Evolutionary conservation across 257 asterid genomes (phyloP).

Genomic region (Penstemon davidsonii): DNA sequence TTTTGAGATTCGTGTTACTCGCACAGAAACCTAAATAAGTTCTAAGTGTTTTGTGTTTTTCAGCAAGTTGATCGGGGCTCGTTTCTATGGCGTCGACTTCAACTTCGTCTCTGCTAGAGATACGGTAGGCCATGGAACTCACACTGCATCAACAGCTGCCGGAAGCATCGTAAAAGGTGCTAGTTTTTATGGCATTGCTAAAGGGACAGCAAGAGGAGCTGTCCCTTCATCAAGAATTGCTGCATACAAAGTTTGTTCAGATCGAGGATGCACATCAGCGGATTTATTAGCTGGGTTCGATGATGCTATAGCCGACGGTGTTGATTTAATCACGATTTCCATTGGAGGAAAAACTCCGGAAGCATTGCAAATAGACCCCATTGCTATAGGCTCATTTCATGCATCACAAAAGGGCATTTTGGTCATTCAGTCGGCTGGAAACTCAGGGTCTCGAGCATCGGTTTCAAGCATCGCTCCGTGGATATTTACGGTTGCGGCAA

Average conservation of each 20-base stretch:
- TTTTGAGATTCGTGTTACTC: too few species aligned
- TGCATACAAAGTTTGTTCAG: constrained; percentile 26
- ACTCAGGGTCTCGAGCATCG: background rate
- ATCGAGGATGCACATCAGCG: background rate
- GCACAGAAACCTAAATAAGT: too few species aligned
- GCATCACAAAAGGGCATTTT: constrained; percentile 34
- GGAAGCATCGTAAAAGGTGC: constrained; percentile 27
- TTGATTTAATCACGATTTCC: constrained; percentile 40
- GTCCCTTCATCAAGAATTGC: constrained; percentile 41
- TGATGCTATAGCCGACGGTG: constrained; percentile 56
- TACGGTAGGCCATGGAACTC: constrained; percentile 35
- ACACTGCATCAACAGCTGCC: constrained; percentile 44
- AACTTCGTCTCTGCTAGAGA: constrained; percentile 18
- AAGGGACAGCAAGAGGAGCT: constrained; percentile 38
- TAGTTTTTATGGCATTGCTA: constrained; percentile 31
- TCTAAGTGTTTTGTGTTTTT: background rate
- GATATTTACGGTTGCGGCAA: constrained; percentile 35
- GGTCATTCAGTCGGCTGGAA: constrained; percentile 30
- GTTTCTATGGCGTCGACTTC: constrained; percentile 14
- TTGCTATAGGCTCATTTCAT: constrained; percentile 47
- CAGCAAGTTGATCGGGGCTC: constrained; percentile 48
- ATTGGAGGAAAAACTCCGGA: background rate
- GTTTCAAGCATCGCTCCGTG: constrained; percentile 28
- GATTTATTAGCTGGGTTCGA: constrained; percentile 39
- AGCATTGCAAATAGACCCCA: background rate